Evolutionary conservation across 2,329 filamentous ascomycete genomes (phyloP), one percentile per base, ranked within the genome.

Genomic region (Peltaster fructicola): DNA sequence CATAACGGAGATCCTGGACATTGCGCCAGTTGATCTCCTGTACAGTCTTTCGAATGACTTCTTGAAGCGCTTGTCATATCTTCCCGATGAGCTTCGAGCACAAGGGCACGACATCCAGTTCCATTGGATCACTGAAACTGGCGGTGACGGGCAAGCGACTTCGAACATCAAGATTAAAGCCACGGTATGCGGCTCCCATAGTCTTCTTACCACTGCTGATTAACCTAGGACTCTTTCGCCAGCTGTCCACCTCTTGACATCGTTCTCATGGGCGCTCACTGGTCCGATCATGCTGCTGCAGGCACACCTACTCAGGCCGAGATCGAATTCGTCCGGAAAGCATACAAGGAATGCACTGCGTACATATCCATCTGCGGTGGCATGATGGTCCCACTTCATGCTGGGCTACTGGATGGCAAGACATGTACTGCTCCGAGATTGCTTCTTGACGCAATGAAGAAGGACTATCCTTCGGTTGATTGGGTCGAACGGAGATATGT

Each of bases 301-400:
- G 50, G 57, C 25, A 29, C 32, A 4, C 36, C 40, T 3, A 52
- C 23, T n/a, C 39, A 44, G 7, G 30, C 34, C 4, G 54, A 58
- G 26, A 30, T 51, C 2, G 38, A 35, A 6, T 58, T 47, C 32
- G 32, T 56, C 18, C 50, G 47, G 23, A 50, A 53, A 30, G 29
- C 37, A 6, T 49, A 45, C 34, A 38, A 43, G 1, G 30, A 43
- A 6, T 53, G 46, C 37, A 21, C 44, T 6, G 53, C 51, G 2
- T 56, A 56, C 35, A 28, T 58, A 8, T 41, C 41, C 24, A 45
- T 58, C 30, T 58, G 55, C 28, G 52, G 42, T 7, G 54, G 54
- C 25, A 27, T 53, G 14, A 10, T 40, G 9, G 30, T 40, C 5
- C 44, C 47, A 3, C 34, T 48, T 2, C 28, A 40, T 14, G 48